Evolutionary conservation across 139 green algal species (phyloP), one percentile per base, ranked within the genome.

Genomic region (Tetradesmus lagerheimii): DNA sequence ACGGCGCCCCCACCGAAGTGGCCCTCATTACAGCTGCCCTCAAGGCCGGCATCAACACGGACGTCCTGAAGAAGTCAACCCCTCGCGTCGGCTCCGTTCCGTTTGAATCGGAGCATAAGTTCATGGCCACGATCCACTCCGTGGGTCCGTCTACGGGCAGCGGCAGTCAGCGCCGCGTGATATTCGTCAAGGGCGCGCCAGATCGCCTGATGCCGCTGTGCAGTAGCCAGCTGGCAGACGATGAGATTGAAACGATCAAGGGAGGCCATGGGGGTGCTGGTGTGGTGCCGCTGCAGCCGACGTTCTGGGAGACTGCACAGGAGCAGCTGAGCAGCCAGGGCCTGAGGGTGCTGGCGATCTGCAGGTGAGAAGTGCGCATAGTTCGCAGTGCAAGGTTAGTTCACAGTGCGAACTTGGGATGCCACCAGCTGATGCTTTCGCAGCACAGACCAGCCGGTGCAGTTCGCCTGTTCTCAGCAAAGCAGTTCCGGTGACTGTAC

Each of bases 61-160:
- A 75, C 0, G 38, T 62, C 11, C 45, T 91, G 20, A 85, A 89
- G 82, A 43, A 62, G 15, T 29, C 78, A 14, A 77, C 82, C 23
- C 91, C 91, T 0, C 78, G 91, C 11, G 45, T 93, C 23, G 53
- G 23, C 9, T 75, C 89, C 8, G 85, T 93, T 0, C 91, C 91
- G 1, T 93, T 93, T 50, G 91, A 93, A 71, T 91, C 84, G 12
- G 91, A 93, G 84, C 89, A 92, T 89, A 93, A 93, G 71, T 92
- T 92, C 89, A 93, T 93, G 91, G 91, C 89, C 27, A 93, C 91
- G 1, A 66, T 92, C 3, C 91, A 93, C 77, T 9, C 38, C 20
- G 39, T 27, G 2, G 78, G 78, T 29, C 45, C 79, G 27, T 34
- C 20, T 14, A 64, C 5, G 11, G 31, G 5, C 31, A 41, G 25